Conservation (phyloP, 1,284 basidiomycete genomes). For the Puccinia novopanici region DNA sequence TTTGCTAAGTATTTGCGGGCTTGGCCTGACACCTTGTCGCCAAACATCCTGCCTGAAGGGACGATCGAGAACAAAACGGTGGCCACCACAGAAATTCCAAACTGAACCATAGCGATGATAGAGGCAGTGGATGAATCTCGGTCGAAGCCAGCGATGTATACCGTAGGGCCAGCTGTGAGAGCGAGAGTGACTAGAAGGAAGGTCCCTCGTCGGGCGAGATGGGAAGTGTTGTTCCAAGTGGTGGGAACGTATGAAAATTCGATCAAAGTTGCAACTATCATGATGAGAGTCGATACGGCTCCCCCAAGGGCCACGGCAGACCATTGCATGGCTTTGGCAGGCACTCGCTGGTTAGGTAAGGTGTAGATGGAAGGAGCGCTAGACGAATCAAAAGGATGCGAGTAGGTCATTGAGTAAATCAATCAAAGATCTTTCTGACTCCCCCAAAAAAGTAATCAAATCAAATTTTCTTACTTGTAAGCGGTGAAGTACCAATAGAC, state of each 20-base stretch:
- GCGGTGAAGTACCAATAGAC: slow-evolving; percentile 92
- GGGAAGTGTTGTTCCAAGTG: slow-evolving; percentile 95
- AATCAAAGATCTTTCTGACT: neutral
- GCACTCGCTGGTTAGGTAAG: slow-evolving; percentile 59
- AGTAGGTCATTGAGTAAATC: slow-evolving; percentile 1
- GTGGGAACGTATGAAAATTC: slow-evolving; percentile 95
- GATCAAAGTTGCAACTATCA: slow-evolving; percentile 85
- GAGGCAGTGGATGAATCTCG: slow-evolving; percentile 69
- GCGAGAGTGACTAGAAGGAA: slow-evolving; percentile 82
- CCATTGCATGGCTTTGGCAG: slow-evolving; percentile 76
- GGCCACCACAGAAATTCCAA: slow-evolving; percentile 78
- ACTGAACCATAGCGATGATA: slow-evolving; percentile 88
- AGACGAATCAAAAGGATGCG: slow-evolving; percentile 61
- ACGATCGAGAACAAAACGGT: slow-evolving; percentile 80
- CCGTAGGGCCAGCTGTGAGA: slow-evolving; percentile 81
- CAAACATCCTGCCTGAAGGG: slow-evolving; percentile 91
- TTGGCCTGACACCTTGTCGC: slow-evolving; percentile 88
- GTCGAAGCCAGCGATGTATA: slow-evolving; percentile 71
- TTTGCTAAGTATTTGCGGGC: slow-evolving; percentile 89
- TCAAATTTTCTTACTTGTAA: slow-evolving; percentile 39
- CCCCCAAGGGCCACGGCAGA: slow-evolving; percentile 86
- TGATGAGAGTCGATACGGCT: slow-evolving; percentile 83
- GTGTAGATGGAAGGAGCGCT: slow-evolving; percentile 85
- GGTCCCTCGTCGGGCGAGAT: slow-evolving; percentile 79
- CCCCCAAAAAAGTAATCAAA: neutral